Base-by-base conservation (phyloP, 768 basidiomycete species). In the Mycena epipterygia region DNA sequence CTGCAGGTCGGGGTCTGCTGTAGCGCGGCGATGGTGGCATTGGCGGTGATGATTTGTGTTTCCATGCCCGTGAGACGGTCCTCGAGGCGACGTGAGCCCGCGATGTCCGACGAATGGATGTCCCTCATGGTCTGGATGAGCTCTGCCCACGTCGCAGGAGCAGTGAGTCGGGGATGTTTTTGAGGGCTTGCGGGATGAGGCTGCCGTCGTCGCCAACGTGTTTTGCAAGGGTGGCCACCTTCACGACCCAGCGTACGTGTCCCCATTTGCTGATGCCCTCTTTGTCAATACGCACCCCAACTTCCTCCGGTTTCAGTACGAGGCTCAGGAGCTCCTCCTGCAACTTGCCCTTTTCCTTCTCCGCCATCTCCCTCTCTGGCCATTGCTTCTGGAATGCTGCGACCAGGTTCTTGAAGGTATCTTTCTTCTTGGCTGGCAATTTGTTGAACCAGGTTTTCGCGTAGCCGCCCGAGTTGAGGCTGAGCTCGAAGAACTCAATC, bases 311-410 rank as follows among this genome's bases (percentile, higher is more conserved):
- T 7, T 4, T 13, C 21, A 63, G 27, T 49, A 13, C 17, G 19
- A 63, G 7, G 61, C 37, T 41, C 3, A 63, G 37, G 25, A 63
- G 51, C 30, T 63, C 61, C 49, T 63, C 61, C 6, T 63, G 61
- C 49, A 63, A 49, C 27, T 63, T 37, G 1, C 49, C 61, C 33
- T 49, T 63, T 25, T 63, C 61, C 37, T 17, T 39, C n/a, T 9
- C 33, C 29, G 61, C 61, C 61, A 63, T 63, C 49, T 63, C 61
- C 49, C 52, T 63, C 37, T 63, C 61, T 25, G 49, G 61, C 61
- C 61, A 63, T 25, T 63, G 49, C 61, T 39, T 64, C 41, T 53
- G 9, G 52, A 64, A 64, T 29, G 52, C 52, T 13, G 29, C n/a
- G 5, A 17, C 29, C 19, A 64, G 41, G 63, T 64, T 4, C 5